Evolutionary conservation across 2,329 filamentous ascomycete species (phyloP), one percentile per base, ranked within the genome.

Genomic region (Fulvia fulva): DNA sequence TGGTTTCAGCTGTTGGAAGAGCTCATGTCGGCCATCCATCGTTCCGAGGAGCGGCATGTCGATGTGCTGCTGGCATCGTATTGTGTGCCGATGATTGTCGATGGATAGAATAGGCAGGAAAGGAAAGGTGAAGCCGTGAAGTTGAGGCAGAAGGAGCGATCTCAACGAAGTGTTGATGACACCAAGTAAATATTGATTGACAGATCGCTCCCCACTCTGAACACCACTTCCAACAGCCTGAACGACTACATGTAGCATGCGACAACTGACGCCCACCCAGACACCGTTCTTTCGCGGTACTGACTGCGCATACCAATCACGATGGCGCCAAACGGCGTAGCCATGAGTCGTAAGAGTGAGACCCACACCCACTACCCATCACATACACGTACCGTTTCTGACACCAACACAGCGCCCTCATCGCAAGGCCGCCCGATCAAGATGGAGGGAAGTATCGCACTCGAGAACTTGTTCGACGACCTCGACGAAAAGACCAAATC

Each of bases 1-100:
- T 51, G 79, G 77, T 63, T 85, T 85, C 56, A 87, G 76, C 80
- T 83, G 65, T 45, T 75, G 72, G 59, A 80, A 80, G 23, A 69
- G 60, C 14, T 73, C 69, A 55, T 74, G 74, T 55, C 74, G 71
- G 44, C 51, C 51, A 22, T 71, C 68, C 67, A 70, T 69, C 34
- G 54, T 54, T 9, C 57, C 62, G 21, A 62, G 53, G 45, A 60
- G 57, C 50, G 61, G 61, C 61, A 63, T 64, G 5, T 52, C 14
- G 16, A 21, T 22, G 26, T 26, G n/a, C 11, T 57, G 37, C 28
- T 56, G 32, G 25, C 51, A 58, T 54, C 4, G 19, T 23, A 16
- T n/a, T n/a, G n/a, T 45, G 37, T 32, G 2, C 28, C 26, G 46
- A 37, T 34, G 21, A 5, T 3, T 47, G 44, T 11, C 3, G 19